These are phyloP conservation scores for Stentor coeruleus DNA, from an alignment of 73 alveolate genomes.

Conservation along the genomic window DNA sequence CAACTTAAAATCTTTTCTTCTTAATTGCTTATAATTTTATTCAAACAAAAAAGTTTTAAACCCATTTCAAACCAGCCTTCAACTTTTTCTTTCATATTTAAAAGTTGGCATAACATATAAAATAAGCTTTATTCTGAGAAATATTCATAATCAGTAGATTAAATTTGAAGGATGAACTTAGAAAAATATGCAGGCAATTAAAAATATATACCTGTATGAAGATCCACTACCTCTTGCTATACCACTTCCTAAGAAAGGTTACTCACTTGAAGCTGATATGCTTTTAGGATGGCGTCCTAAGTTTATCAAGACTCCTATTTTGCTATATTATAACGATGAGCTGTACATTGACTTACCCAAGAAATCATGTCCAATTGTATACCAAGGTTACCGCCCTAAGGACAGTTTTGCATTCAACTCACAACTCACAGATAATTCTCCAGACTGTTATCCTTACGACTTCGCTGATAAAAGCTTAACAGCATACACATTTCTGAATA, in stretches of 20 bases:
- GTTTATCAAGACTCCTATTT: not conserved
- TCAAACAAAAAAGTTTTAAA: too few relatives aligned
- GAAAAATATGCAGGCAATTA: not conserved
- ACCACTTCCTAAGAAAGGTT: conserved; percentile 4
- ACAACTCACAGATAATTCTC: not conserved
- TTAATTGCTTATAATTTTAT: too few relatives aligned
- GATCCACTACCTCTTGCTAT: not conserved
- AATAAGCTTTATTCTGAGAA: too few relatives aligned
- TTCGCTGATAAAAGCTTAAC: not conserved
- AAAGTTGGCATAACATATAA: too few relatives aligned
- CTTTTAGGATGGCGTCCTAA: conserved; percentile 23
- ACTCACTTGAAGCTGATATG: conserved; percentile 25
- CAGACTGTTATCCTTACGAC: conserved; percentile 8
- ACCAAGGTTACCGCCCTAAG: not conserved
- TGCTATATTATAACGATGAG: not conserved
- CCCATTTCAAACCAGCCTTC: too few relatives aligned
- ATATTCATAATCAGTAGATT: too few relatives aligned
- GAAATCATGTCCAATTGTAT: not conserved
- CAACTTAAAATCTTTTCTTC: too few relatives aligned
- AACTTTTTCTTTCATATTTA: too few relatives aligned
- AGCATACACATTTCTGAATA: not conserved
- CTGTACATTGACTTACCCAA: not conserved
- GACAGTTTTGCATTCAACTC: not conserved
- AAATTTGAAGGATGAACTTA: too few relatives aligned
- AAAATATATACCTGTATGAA: not conserved